Evolutionary conservation across 78 protist species (phyloP).

Genomic region (Bigelowiella natans): DNA sequence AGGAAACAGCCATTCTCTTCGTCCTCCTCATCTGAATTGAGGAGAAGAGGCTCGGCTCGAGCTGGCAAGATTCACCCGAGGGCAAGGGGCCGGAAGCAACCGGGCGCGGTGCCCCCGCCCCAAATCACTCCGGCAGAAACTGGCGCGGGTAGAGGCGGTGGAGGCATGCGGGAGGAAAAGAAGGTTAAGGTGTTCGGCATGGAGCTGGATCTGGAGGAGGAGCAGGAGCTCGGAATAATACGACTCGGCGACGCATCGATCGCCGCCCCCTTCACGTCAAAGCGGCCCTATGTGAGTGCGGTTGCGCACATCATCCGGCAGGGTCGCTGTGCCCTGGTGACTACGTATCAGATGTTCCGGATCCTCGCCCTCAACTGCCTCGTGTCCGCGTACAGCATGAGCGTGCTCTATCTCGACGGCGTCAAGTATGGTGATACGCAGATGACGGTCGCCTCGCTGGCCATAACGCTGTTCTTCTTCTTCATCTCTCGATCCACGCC

Average conservation of each 20-base stretch:
- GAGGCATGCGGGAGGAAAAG: too few relatives aligned
- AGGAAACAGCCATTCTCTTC: too few relatives aligned
- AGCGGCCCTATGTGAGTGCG: slow-evolving; percentile 26
- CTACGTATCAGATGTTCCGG: slow-evolving; percentile 86
- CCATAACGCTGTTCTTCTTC: neutral
- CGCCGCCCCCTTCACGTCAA: slow-evolving; percentile 95
- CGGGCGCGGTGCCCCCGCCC: too few relatives aligned
- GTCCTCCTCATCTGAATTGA: too few relatives aligned
- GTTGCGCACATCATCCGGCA: slow-evolving; percentile 9
- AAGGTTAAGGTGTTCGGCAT: too few relatives aligned
- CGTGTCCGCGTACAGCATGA: slow-evolving; percentile 67
- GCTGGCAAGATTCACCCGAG: too few relatives aligned
- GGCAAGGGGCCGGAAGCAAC: too few relatives aligned
- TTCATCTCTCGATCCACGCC: neutral
- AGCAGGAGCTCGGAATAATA: too few relatives aligned
- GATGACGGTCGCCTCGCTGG: slow-evolving; percentile 13
- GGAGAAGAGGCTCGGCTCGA: too few relatives aligned
- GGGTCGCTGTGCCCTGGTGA: slow-evolving; percentile 75
- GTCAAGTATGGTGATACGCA: slow-evolving; percentile 83
- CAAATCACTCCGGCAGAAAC: too few relatives aligned
- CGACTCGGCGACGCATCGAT: slow-evolving; percentile 87
- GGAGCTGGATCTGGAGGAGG: too few relatives aligned
- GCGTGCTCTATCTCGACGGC: slow-evolving; percentile 83
- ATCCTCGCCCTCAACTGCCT: slow-evolving; percentile 91
- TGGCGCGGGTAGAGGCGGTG: too few relatives aligned